Evolutionary conservation across 441 rosid genomes (phyloP), one percentile per base, ranked within the genome.

Genomic region (Aleurites moluccanus): DNA sequence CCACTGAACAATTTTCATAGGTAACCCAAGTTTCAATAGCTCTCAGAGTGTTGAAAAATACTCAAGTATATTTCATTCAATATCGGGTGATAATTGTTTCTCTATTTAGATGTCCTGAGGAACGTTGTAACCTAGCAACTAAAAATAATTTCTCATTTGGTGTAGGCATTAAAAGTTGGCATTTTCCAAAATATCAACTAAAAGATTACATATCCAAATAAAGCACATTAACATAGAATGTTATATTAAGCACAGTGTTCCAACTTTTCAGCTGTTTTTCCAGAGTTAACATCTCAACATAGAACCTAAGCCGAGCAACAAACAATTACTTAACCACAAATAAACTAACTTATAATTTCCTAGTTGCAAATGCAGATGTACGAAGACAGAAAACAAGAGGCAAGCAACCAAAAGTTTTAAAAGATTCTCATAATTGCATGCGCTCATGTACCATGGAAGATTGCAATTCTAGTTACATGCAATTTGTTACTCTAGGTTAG

Each of bases 281-380:
- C 0, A 11, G 6, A 30, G 61, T 28, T n/a, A 30, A 61, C 28
- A 52, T 52, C 72, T 69, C 59, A 23, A 35, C 10, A 53, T 28
- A 42, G 47, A 53, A 11, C 18, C 44, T 13, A 20, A 33, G 25
- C 35, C 0, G 38, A 27, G 60, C 50, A 44, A 27, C 56, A 66
- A 44, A 14, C 20, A 45, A 25, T 66, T 45, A 66, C 70, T 45
- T 66, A 45, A 45, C 35, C n/a, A 44, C n/a, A 66, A 66, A 45
- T 66, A 15, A 40, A 25, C 49, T 6, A 30, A 15, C 13, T 33
- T 33, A 69, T n/a, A 63, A 21, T 10, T 61, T 10, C 1, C 0
- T 11, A 61, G 16, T 21, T 14, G 35, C 67, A 61, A 47, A 47
- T 49, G 59, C 30, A 61, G 67, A 72, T 13, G 11, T 13, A 65